These are phyloP conservation scores for rapeseed (Brassica napus) DNA, from an alignment of 345 rosid species.

Conservation along the genomic window DNA sequence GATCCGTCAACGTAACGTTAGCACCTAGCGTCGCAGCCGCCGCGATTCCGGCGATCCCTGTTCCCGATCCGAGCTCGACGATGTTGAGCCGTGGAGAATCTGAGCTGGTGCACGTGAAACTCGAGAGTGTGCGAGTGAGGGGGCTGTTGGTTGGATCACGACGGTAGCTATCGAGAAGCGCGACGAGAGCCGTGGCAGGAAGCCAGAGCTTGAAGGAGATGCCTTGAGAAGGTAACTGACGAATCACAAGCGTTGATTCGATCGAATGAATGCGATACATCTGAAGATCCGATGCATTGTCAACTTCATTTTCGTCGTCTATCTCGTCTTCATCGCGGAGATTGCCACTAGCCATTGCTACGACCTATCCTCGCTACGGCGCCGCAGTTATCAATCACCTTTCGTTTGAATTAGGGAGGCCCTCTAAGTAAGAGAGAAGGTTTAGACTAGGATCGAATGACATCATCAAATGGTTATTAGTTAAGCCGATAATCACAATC, in stretches of 20 bases:
- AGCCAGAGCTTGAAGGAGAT: constrained; percentile 46
- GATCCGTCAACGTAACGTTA: no score
- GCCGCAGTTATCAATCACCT: neutral
- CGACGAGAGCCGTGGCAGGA: constrained; percentile 68
- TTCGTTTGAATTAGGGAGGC: constrained; percentile 9
- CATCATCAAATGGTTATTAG: neutral
- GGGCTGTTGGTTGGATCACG: constrained; percentile 44
- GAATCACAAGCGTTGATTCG: constrained; percentile 52
- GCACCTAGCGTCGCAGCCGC: no score
- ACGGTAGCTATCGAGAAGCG: constrained; percentile 56
- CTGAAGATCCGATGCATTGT: constrained; percentile 25
- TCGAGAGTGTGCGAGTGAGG: constrained; percentile 42
- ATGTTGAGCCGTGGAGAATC: constrained; percentile 45
- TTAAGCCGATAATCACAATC: no score
- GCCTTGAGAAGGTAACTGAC: constrained; percentile 58
- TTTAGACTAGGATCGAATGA: neutral
- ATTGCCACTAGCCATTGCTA: constrained; percentile 8
- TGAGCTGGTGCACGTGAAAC: constrained; percentile 1
- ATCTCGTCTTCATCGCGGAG: constrained; percentile 28
- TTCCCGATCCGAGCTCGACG: constrained; percentile 89
- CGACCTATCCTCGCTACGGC: constrained; percentile 2
- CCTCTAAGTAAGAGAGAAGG: constrained; percentile 1
- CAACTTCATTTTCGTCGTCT: constrained; percentile 16
- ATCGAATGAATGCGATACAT: constrained; percentile 49
- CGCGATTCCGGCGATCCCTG: constrained; percentile 85